Evolutionary conservation across 1,284 basidiomycete species (phyloP).

Genomic region (Naganishia sp.): DNA sequence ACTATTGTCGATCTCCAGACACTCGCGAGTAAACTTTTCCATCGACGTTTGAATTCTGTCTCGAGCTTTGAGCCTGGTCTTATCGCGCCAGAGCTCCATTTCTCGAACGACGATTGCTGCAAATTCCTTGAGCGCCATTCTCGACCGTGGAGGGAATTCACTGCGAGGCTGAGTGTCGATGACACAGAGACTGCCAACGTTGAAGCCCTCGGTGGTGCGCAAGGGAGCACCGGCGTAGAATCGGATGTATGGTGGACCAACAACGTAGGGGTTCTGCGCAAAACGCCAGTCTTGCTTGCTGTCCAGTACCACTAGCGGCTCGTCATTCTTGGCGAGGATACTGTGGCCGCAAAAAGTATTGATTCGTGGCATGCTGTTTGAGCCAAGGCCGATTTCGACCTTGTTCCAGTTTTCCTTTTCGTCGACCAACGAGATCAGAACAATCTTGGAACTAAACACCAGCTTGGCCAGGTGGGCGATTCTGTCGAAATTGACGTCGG

Average conservation of each 20-base stretch:
- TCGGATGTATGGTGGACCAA: conserved; percentile 66
- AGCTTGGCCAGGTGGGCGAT: conserved; percentile 85
- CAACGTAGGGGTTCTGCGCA: conserved; percentile 68
- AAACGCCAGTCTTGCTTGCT: conserved; percentile 84
- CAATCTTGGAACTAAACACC: conserved; percentile 86
- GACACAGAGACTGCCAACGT: conserved; percentile 83
- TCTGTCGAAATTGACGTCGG: conserved; percentile 87
- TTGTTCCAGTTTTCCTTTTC: conserved; percentile 84
- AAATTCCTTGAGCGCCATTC: conserved; percentile 92
- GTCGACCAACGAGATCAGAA: conserved; percentile 78
- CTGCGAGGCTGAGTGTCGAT: conserved; percentile 80
- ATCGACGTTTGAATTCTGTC: conserved; percentile 93
- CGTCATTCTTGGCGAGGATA: conserved; percentile 77
- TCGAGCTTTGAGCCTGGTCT: conserved; percentile 87
- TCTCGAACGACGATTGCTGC: conserved; percentile 91
- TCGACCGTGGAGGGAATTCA: conserved; percentile 83
- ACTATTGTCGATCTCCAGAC: conserved; percentile 76
- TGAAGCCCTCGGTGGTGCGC: conserved; percentile 83
- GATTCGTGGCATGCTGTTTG: conserved; percentile 61
- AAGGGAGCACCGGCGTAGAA: conserved; percentile 93
- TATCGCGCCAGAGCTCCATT: conserved; percentile 92
- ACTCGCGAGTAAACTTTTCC: conserved; percentile 93
- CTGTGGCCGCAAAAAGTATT: conserved; percentile 80
- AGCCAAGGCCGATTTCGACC: conserved; percentile 70
- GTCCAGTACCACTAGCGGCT: conserved; percentile 84